Evolutionary conservation across 306 rosid genomes (phyloP).

Genomic region (Pyrus communis): DNA sequence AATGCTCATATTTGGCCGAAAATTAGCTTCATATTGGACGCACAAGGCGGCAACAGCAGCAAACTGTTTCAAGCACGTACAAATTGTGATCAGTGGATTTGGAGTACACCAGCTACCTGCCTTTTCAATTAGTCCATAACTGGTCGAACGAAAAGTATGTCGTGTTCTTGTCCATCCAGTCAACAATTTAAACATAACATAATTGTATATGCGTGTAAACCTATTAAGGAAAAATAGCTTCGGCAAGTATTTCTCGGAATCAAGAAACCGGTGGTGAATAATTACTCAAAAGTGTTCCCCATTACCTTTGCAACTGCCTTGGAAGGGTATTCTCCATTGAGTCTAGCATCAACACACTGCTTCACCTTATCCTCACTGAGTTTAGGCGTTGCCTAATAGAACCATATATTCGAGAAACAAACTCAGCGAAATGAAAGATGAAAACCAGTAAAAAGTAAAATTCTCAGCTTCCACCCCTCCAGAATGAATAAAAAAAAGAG

Average conservation of each 20-base stretch:
- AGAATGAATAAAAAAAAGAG: neutral
- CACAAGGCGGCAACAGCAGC: slow-evolving; percentile 86
- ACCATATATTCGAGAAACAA: slow-evolving; percentile 8
- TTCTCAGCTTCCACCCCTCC: neutral
- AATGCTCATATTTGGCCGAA: slow-evolving; percentile 72
- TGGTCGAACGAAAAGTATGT: neutral
- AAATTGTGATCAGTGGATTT: neutral
- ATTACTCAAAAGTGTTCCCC: neutral
- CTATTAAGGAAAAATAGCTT: neutral
- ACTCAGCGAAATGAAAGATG: slow-evolving; percentile 10
- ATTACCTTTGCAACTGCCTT: slow-evolving; percentile 84
- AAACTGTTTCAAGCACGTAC: slow-evolving; percentile 29
- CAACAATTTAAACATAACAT: neutral
- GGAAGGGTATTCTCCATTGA: slow-evolving; percentile 60
- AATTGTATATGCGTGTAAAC: neutral
- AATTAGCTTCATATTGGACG: slow-evolving; percentile 72
- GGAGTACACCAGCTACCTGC: neutral
- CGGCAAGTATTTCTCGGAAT: neutral
- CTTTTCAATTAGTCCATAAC: neutral
- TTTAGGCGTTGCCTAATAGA: slow-evolving; percentile 66
- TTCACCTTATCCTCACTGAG: slow-evolving; percentile 83
- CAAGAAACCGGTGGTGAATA: neutral
- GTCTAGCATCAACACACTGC: slow-evolving; percentile 66
- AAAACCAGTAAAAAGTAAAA: neutral
- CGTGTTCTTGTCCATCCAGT: neutral